Base-by-base conservation (phyloP, 1,284 basidiomycete species). In the Cutaneotrichosporon sp. region DNA sequence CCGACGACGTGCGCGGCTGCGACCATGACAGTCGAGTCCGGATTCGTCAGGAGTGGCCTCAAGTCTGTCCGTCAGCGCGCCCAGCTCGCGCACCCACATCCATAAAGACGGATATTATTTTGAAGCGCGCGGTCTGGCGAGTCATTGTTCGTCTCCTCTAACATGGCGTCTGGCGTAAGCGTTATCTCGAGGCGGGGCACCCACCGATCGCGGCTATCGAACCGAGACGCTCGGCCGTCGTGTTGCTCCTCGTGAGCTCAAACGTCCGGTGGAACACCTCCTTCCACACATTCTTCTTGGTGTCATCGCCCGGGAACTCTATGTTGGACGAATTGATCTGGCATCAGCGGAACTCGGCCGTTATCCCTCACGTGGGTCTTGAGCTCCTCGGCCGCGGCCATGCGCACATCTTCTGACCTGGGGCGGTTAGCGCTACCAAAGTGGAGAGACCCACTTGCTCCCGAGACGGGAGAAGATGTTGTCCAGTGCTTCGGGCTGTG, bases 231-330 rank as follows among this genome's bases (percentile, higher is more conserved):
- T 82, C 82, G 65, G 78, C 74, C 18, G 73, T 68, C 63, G 77
- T 75, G 56, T 80, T 80, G 56, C 78, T 80, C 67, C 81, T 79
- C 4, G 82, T 80, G 56, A 82, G 76, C 64, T 82, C 81, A 45
- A 82, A 82, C 60, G 81, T 82, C 60, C 79, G 69, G 50, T 79
- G 78, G 61, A 81, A 82, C 24, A 82, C 74, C 60, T 82, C 81
- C 62, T 77, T 80, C 74, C 75, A 79, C 13, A 78, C 69, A 24
- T 69, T 73, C 57, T 79, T 79, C 51, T 66, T 62, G 6, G 72
- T 68, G 66, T 80, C 79, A 49, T 79, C 78, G 29, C 72, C 74
- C 4, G 77, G 72, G 54, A 75, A 72, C 49, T 79, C 77, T 51
- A 76, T 72, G 10, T 68, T 72, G 58, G 75, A 78, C 5, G 73